phyloP scores from a whole-genome alignment of 305 asterid genomes.

The Fraxinus sp. region DNA sequence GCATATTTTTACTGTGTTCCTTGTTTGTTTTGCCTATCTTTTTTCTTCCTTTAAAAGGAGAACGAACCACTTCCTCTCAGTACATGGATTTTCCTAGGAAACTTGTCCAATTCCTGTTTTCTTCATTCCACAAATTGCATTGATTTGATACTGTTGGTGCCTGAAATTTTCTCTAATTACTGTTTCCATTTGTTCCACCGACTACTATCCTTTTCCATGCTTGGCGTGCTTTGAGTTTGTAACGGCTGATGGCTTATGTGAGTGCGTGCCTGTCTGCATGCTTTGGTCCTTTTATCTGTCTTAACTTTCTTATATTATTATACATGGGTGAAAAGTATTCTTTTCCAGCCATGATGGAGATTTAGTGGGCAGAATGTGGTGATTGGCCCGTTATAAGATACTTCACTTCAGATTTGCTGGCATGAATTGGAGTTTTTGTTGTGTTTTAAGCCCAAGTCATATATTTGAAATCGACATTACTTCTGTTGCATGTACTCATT shows the following conservation, averaged over 20 bases:
- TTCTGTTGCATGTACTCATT: background rate
- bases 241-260: background rate
- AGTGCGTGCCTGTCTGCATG: background rate
- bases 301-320: background rate
- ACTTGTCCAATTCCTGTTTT: background rate
- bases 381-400: background rate
- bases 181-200: background rate
- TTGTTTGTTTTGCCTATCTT: background rate
- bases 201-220: background rate
- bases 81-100: background rate
- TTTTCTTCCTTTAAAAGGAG: background rate
- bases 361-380: background rate
- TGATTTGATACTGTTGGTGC: background rate
- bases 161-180: background rate
- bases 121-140: background rate
- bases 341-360: background rate
- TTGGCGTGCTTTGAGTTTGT: background rate
- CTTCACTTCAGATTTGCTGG: background rate
- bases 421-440: background rate
- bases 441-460: background rate
- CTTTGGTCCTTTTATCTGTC: background rate
- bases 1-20: background rate
- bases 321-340: background rate
- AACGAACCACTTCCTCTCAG: background rate
- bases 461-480: background rate